Percentiles rank a stretch among this genome's conserved stretches.
These are phyloP conservation scores for Diplodia seriata DNA, from an alignment of 2,329 filamentous ascomycete genomes.

Conservation along the genomic window DNA sequence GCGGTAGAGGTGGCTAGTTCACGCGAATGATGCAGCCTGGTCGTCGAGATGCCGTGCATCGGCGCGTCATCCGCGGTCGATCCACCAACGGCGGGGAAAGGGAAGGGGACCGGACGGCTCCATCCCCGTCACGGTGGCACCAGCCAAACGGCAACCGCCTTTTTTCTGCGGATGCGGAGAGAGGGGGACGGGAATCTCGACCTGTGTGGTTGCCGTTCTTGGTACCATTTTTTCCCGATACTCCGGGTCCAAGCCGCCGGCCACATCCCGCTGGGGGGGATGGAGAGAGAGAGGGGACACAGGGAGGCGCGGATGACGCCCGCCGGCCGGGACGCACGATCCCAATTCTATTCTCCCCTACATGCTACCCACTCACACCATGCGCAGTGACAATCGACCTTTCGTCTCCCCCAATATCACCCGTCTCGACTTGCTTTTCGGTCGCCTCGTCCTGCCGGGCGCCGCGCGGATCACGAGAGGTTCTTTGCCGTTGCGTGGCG, in stretches of 20 bases:
- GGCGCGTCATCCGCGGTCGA: conserved; percentile 3
- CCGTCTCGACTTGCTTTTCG: too few species aligned
- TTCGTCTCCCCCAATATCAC: too few species aligned
- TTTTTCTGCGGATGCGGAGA: too few species aligned
- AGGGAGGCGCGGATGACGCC: not conserved
- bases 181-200: too few species aligned
- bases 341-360: not conserved
- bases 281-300: too few species aligned
- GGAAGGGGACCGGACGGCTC: not conserved
- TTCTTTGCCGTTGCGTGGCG: too few species aligned
- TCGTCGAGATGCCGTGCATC: not conserved
- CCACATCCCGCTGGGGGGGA: too few species aligned
- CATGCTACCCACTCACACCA: not conserved
- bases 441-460: too few species aligned
- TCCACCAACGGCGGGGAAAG: not conserved
- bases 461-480: too few species aligned
- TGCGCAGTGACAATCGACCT: not conserved
- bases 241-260: not conserved
- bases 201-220: not conserved
- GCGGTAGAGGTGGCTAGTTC: not conserved
- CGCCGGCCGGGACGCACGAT: not conserved
- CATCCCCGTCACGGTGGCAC: too few species aligned
- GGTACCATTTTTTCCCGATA: not conserved
- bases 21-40: too few species aligned
- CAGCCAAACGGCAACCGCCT: too few species aligned